Evolutionary conservation across 345 rosid genomes (phyloP), one percentile per base, ranked within the genome.

Genomic region (Erysimum cheiranthoides): DNA sequence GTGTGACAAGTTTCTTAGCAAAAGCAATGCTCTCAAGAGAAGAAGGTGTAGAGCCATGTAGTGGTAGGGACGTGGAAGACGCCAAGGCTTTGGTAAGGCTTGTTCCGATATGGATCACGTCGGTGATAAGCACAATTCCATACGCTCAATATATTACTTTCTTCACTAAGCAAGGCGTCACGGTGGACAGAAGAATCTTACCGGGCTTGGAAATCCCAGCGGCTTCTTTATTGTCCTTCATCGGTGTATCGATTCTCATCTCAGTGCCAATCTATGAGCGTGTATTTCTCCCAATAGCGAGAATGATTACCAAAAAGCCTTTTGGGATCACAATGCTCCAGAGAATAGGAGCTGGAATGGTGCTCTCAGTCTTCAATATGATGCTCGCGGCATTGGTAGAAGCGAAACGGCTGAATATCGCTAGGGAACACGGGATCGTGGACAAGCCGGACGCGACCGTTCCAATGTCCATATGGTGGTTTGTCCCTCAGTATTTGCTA

Each of bases 91-190:
- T 88, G 3, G 74, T 88, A 6, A 86, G 89, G 12, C 83, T 89
- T n/a, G 36, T 91, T 35, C 97, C 97, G 11, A 78, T 93, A 49
- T 91, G 97, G 96, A 43, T 87, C 61, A 74, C 80, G 27, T 87
- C 88, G 81, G 64, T 93, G 11, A 83, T 88, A 76, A 89, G 88
- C 76, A 68, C 83, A 10, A 87, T 82, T 2, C 74, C 82, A 3
- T 72, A 86, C 8, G 85, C 84, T 56, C 98, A 90, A 66, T 59
- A 70, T 50, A 84, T 84, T 57, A 93, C 97, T 0, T 90, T 88
- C 72, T 93, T 83, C 85, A 85, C 86, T 45, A 91, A 91, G 82
- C 97, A 93, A 83, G 97, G 86, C 10, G 80, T 83, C 66, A 86
- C 93, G 9, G 84, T 93, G 80, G 32, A 63, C 72, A 74, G 88